phyloP scores from a whole-genome alignment of 495 filamentous ascomycete genomes.

The Aspergillus ellipticus region DNA sequence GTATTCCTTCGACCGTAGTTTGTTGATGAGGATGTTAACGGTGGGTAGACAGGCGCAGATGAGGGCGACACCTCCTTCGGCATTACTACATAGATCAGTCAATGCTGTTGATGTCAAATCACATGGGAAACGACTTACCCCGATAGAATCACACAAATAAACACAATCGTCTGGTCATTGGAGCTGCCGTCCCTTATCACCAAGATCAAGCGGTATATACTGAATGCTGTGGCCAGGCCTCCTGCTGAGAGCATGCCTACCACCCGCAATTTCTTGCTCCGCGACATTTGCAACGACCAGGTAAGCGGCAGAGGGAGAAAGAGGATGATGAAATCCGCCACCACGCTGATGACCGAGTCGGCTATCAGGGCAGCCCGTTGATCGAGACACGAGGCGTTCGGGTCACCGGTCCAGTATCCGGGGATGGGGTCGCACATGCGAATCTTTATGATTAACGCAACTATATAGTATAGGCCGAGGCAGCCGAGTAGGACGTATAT shows the following conservation, averaged over 20 bases:
- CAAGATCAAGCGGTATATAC: slow-evolving; percentile 42
- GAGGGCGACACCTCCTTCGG: slow-evolving; percentile 45
- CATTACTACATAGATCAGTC: slow-evolving; percentile 26
- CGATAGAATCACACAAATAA: slow-evolving; percentile 41
- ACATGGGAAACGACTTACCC: slow-evolving; percentile 32
- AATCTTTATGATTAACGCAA: slow-evolving; percentile 33
- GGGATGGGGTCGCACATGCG: slow-evolving; percentile 35
- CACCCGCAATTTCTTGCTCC: slow-evolving; percentile 42
- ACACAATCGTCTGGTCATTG: slow-evolving; percentile 36
- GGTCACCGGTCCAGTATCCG: slow-evolving; percentile 25
- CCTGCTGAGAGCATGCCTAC: slow-evolving; percentile 44
- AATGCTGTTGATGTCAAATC: background rate
- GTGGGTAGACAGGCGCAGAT: slow-evolving; percentile 47
- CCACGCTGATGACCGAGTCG: slow-evolving; percentile 45
- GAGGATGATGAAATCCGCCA: slow-evolving; percentile 45
- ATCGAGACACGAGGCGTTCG: slow-evolving; percentile 33
- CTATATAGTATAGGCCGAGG: slow-evolving; percentile 36
- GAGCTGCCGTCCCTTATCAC: slow-evolving; percentile 33
- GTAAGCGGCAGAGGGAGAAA: slow-evolving; percentile 44
- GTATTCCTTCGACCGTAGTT: slow-evolving; percentile 27
- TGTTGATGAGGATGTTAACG: slow-evolving; percentile 34
- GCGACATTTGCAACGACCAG: slow-evolving; percentile 46
- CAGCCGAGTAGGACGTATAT: slow-evolving; percentile 43
- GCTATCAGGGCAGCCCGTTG: slow-evolving; percentile 42
- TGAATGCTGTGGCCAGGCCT: slow-evolving; percentile 44